Base-by-base conservation (phyloP, 768 basidiomycete genomes). In the Mycena belliarum region DNA sequence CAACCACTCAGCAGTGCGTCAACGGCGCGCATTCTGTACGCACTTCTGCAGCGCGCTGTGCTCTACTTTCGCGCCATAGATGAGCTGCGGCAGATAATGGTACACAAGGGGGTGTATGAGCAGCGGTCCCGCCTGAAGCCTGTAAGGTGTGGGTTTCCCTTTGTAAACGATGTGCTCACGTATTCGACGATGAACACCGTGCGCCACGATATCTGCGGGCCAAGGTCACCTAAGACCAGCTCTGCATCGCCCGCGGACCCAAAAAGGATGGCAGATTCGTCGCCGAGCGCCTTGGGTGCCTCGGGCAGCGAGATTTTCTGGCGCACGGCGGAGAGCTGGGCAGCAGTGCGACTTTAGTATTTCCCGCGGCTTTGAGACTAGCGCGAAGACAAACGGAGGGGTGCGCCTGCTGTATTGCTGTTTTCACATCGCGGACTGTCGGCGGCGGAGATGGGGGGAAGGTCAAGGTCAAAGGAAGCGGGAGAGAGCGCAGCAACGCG, bases 161-260 rank as follows among this genome's bases (percentile, higher is more conserved):
- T 32, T 6, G n/a, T 15, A 23, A 37, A 10, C 14, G 47, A 35
- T 35, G 16, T 23, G 72, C 94, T 67, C 74, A 95, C 95, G 67
- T 98, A 99, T 95, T 99, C 97, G 49, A 90, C 76, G 48, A 98
- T 69, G 72, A 93, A 98, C 18, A 98, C 93, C 0, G 89, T 90
- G 66, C 79, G 81, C 91, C 95, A 98, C 66, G 84, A 81, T 43
- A 96, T 76, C 71, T 99, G 97, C 8, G 88, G 82, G 0, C 97
- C 97, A 28, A 98, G 75, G 72, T 98, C 97, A 72, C 97, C 97
- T 57, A 95, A 79, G 35, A 80, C 72, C 35, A 98, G 66, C 57
- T 87, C 85, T n/a, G 79, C 80, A 11, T 82, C 87, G 20, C 86
- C 79, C 11, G 65, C 67, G 4, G 92, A 69, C 0, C 82, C 83